phyloP scores from a whole-genome alignment of 2,329 filamentous ascomycete genomes.

The Chaetomiaceae sp. region DNA sequence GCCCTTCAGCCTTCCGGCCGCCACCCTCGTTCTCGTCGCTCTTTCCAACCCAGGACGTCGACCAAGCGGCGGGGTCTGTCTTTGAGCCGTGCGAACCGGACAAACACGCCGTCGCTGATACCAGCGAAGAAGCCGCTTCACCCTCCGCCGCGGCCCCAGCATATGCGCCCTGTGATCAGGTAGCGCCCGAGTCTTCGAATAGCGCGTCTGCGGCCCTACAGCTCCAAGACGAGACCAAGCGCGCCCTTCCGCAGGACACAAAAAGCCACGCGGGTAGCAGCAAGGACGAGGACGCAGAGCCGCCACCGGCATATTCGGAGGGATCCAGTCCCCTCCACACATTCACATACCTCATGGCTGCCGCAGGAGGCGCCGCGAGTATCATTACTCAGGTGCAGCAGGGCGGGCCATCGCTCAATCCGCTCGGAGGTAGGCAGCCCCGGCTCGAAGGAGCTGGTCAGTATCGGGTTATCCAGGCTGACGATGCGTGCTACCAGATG shows the following conservation, averaged over 20 bases:
- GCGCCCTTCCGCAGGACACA: constrained; percentile 73
- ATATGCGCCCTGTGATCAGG: constrained; percentile 34
- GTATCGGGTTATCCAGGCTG: constrained; percentile 8
- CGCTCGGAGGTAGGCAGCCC: constrained; percentile 68
- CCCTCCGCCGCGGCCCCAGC: constrained; percentile 48
- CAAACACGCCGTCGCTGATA: constrained; percentile 37
- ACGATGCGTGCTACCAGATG: constrained; percentile 48
- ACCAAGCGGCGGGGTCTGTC: constrained; percentile 33
- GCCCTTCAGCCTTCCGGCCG: constrained; percentile 40
- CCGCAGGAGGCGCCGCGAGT: constrained; percentile 92
- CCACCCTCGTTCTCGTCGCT: constrained; percentile 60
- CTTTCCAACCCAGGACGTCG: constrained; percentile 41
- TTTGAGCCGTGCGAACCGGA: constrained; percentile 36
- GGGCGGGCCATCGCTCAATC: constrained; percentile 82
- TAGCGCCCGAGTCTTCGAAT: constrained; percentile 23
- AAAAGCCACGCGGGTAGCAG: constrained; percentile 50
- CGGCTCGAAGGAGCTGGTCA: not conserved
- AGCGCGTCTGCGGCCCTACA: constrained; percentile 22
- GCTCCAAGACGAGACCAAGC: constrained; percentile 70
- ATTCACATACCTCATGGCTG: constrained; percentile 97
- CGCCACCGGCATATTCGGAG: constrained; percentile 93
- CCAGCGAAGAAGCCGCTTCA: constrained; percentile 21
- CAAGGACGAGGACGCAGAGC: constrained; percentile 81
- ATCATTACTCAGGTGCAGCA: constrained; percentile 99
- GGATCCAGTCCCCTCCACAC: constrained; percentile 86